Base-by-base conservation (phyloP, 179 eudicot genomes). In the Beta corolliflora region DNA sequence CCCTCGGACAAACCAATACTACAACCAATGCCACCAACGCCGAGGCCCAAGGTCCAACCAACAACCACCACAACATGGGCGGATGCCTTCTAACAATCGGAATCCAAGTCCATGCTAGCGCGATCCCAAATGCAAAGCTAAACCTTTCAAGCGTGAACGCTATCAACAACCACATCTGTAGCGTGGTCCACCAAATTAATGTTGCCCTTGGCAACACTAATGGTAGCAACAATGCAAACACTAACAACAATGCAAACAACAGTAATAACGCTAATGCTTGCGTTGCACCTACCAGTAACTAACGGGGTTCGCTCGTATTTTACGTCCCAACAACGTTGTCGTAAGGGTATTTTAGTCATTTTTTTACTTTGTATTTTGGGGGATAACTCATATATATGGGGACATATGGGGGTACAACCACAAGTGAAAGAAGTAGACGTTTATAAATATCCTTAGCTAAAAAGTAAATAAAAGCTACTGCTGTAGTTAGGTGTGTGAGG, bases 71-170 rank as follows among this genome's bases (percentile, higher is more conserved):
- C 36, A 41, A 21, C 5, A 48, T 67, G 12, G 74, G 61, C 9
- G 98, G 98, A 14, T 94, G 98, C 81, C 88, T 94, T 10, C 84
- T 96, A 68, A 96, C 99, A 1, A 89, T 92, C 2, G 97, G 96
- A 1, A 91, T 96, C 0, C 99, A 96, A 83, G 97, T 91, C 41
- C 90, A 89, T 9, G 88, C 94, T 50, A 96, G 97, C 87, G 91
- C 99, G 0, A 78, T 84, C 45, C 98, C 97, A 6, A 88, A 78
- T 16, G 96, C 98, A 10, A 96, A 92, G 88, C 88, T 94, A 66
- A 94, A 86, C 85, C 94, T 96, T 70, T 90, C 97, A 0, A 96
- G 91, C 66, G 93, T 92, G 80, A 88, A 87, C 0, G 92, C 97
- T n/a, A 90, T 94, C 71, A 96, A 91, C 87, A 89, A 88, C 83